Base-by-base conservation (phyloP, 2,329 filamentous ascomycete genomes). In the Cercospora sesami region DNA sequence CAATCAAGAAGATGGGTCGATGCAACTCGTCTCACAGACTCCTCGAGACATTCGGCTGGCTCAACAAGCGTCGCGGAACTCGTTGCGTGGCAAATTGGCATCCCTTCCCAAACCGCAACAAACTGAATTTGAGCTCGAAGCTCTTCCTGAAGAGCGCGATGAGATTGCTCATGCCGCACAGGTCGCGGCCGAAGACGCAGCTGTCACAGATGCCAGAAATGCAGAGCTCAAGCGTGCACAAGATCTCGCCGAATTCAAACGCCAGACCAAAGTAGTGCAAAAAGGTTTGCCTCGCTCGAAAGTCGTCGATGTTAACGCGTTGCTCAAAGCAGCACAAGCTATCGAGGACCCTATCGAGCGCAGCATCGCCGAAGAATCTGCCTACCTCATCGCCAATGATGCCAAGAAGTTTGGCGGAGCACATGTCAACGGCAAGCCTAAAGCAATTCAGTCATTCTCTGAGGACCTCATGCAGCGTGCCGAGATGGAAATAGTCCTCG, bases 261-360 rank as follows among this genome's bases (percentile, higher is more conserved):
- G 94, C 61, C 90, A 95, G 74, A 96, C 92, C 1, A 93, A 96
- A 76, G 94, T 96, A n/a, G 89, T 97, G 79, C 94, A 98, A 80
- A 89, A 86, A 73, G 87, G 87, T 4, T 83, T 99, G 12, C 95
- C 95, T 7, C 87, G 94, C 55, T 93, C 95, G 1, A 84, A 85
- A 1, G 81, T 85, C 2, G 84, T 98, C 14, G 90, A 98, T 78
- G 80, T 95, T 23, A 83, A 89, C 61, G 84, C 84, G 0, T 81
- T 98, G 72, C 77, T 93, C 62, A 86, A 88, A 70, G 84, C 84
- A 33, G 91, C 90, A 0, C 84, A 86, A 2, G 79, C 84, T 12
- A 80, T 90, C 4, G 76, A 84, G 2, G 88, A 94, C 74, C 86
- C 89, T 0, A 85, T 89, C n/a, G 84, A 90, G 74, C 83, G 85